These are phyloP conservation scores for Opeltia flavorubescens DNA, from an alignment of 495 filamentous ascomycete species.

Conservation along the genomic window DNA sequence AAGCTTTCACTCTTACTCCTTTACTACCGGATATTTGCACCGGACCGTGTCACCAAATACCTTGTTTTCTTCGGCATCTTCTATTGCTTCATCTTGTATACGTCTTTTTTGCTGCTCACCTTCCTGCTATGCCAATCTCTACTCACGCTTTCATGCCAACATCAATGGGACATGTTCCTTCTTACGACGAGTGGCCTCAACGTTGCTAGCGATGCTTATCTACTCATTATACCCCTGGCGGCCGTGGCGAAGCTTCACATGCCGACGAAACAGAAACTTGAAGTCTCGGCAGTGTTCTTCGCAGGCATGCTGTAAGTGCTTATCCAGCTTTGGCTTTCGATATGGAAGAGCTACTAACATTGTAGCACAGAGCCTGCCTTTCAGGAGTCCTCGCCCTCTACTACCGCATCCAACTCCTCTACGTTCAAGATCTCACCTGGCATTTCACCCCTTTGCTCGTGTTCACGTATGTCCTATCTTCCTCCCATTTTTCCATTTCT, in stretches of 20 bases:
- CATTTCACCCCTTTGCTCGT: background rate
- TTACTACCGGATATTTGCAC: conserved; percentile 10
- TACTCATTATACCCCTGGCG: conserved; percentile 10
- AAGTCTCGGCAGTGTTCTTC: conserved; percentile 5
- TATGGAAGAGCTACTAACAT: too few relatives aligned
- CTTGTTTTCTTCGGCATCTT: conserved; percentile 6
- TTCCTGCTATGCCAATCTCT: background rate
- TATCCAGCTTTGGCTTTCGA: background rate
- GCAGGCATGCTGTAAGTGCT: conserved; percentile 6
- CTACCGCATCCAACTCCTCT: background rate
- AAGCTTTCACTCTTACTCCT: conserved; percentile 13
- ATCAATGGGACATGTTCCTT: background rate
- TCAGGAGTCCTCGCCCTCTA: background rate
- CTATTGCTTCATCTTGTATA: conserved; percentile 5
- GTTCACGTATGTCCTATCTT: background rate
- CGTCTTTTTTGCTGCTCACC: background rate
- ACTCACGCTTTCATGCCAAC: background rate
- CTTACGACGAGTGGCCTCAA: conserved; percentile 4
- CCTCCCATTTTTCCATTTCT: background rate
- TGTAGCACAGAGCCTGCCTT: background rate
- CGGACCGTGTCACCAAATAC: conserved; percentile 1
- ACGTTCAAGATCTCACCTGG: background rate
- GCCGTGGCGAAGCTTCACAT: conserved; percentile 7
- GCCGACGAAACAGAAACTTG: conserved; percentile 7
- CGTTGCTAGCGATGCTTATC: conserved; percentile 6